phyloP scores from a whole-genome alignment of 371 early-diverging fungal genomes.

The Capillidium rhysosporum region DNA sequence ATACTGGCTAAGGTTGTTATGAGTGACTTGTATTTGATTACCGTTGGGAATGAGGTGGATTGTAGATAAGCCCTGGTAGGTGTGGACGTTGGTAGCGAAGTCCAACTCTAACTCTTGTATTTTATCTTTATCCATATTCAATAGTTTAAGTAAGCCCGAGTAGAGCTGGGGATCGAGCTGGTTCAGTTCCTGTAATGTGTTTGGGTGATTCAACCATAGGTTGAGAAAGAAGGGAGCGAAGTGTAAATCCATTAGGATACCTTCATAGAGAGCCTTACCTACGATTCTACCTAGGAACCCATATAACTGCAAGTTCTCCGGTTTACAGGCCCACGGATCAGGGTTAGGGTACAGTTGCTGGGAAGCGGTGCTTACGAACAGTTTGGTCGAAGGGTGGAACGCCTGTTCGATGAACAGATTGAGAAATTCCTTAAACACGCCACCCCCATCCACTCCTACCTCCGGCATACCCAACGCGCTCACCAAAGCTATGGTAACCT shows the following conservation, averaged over 20 bases:
- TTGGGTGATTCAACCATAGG: conserved; percentile 58
- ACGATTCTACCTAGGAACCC: conserved; percentile 80
- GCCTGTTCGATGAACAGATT: conserved; percentile 48
- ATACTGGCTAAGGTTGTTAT: conserved; percentile 58
- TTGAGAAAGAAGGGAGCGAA: conserved; percentile 85
- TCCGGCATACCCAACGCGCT: conserved; percentile 67
- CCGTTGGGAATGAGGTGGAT: conserved; percentile 65
- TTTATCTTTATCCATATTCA: conserved; percentile 53
- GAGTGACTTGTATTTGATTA: conserved; percentile 51
- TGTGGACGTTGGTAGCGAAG: conserved; percentile 42
- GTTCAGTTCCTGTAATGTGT: conserved; percentile 69
- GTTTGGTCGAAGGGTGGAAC: conserved; percentile 55
- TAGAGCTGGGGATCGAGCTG: conserved; percentile 76
- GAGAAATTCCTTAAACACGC: conserved; percentile 59
- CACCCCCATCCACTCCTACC: conserved; percentile 90
- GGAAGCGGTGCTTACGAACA: conserved; percentile 54
- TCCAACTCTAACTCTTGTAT: conserved; percentile 51
- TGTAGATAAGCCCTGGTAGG: conserved; percentile 25
- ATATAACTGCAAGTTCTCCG: conserved; percentile 43
- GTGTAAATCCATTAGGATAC: conserved; percentile 72
- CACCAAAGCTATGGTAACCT: conserved; percentile 70
- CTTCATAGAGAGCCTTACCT: conserved; percentile 87
- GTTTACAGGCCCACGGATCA: conserved; percentile 25
- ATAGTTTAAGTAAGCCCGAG: conserved; percentile 53
- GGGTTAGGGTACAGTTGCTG: conserved; percentile 68